Base-by-base conservation (phyloP, 2,329 filamentous ascomycete genomes). In the Trichophyton simii region DNA sequence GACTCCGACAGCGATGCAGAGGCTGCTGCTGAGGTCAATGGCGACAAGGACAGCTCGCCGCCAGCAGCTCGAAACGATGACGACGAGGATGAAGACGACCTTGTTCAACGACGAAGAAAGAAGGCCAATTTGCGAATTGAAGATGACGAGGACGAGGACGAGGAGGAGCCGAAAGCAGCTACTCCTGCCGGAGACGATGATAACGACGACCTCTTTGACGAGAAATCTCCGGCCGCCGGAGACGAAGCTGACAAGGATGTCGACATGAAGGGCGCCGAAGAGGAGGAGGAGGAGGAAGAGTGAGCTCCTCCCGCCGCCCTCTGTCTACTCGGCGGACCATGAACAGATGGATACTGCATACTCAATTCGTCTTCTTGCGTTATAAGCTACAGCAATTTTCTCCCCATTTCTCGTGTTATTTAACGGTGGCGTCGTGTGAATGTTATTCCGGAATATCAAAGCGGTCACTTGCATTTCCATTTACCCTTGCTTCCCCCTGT, bases 1-100 rank as follows among this genome's bases (percentile, higher is more conserved):
- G 88, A 92, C 65, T 89, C 86, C 63, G 86, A 88, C 65, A 83
- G 82, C 15, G 82, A 82, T 11, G 80, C 79, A 2, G 72, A 66
- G 18, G 68, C 68, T 6, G 67, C 63, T 57, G 67, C 63, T 57
- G 67, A 64, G 7, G 70, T 59, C 8, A 48, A 52, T 9, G 55
- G 50, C 9, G 50, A 52, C 28, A 59, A 48, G 20, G 36, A 34
- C 31, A 28, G 50, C 6, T 54, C 62, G 61, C 67, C 67, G 3
- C 63, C 57, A 28, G 68, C 67, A 31, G 67, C 67, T 52, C 60
- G 68, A 6, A 70, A 70, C 46, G 68, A 70, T 44, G 68, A 72
- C 38, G 64, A 71, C 50, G 76, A 79, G 5, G 78, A 79, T 13
- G 79, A 82, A 5, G 81, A 79, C 25, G 68, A 67, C 13, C 69